phyloP scores from a whole-genome alignment of 2,329 filamentous ascomycete species.

The Trichoderma asperellum region DNA sequence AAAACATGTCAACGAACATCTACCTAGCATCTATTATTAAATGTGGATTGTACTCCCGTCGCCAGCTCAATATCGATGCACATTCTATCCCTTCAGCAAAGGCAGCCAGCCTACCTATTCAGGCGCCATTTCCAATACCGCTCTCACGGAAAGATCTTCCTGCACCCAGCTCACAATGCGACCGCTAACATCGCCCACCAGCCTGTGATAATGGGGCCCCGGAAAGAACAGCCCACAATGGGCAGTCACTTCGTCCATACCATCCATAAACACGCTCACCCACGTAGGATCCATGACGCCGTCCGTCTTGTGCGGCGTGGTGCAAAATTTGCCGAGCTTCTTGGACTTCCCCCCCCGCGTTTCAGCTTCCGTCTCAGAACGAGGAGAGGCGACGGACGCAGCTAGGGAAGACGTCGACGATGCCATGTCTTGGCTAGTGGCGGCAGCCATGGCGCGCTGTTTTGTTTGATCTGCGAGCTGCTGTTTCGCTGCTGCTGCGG shows the following conservation, averaged over 20 bases:
- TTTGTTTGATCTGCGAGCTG: conserved; percentile 29
- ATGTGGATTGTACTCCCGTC: background rate
- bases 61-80: background rate
- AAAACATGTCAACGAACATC: background rate
- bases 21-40: background rate
- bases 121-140: conserved; percentile 38
- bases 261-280: conserved; percentile 79
- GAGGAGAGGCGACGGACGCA: background rate
- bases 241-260: conserved; percentile 81
- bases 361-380: conserved; percentile 28
- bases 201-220: conserved; percentile 71
- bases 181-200: conserved; percentile 75
- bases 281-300: conserved; percentile 70
- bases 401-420: background rate
- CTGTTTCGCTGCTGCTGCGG: conserved; percentile 40
- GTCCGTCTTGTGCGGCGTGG: conserved; percentile 61
- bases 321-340: conserved; percentile 78
- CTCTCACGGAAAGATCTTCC: conserved; percentile 58
- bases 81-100: background rate
- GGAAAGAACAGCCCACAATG: conserved; percentile 82
- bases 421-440: conserved; percentile 3
- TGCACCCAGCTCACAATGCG: conserved; percentile 71
- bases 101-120: background rate
- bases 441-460: background rate
- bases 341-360: conserved; percentile 38